A percentile compares a stretch with the other conserved stretches of the same genome.
Conservation (phyloP, 2,329 filamentous ascomycete species). For the Aspergillus candidus region DNA sequence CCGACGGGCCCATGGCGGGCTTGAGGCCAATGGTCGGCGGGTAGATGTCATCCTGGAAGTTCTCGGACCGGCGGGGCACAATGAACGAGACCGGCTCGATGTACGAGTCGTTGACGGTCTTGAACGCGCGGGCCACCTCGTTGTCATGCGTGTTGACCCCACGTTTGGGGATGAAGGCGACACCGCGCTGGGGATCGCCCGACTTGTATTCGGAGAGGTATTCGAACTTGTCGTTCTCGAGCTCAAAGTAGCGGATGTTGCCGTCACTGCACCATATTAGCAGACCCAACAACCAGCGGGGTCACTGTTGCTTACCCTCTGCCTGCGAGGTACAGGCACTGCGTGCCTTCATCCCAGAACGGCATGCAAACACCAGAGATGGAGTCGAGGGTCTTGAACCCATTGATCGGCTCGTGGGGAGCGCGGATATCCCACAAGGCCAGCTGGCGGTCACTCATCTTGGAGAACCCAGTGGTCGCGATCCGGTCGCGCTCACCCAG, state of each 20-base stretch:
- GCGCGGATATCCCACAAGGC: constrained; percentile 90
- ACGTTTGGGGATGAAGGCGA: constrained; percentile 90
- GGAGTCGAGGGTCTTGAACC: constrained; percentile 84
- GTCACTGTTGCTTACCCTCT: constrained; percentile 64
- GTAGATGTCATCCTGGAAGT: constrained; percentile 95
- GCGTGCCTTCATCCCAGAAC: constrained; percentile 97
- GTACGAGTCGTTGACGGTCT: constrained; percentile 90
- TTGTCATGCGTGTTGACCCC: constrained; percentile 97
- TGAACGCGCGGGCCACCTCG: constrained; percentile 91
- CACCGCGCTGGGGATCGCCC: constrained; percentile 84
- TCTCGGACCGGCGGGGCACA: constrained; percentile 85
- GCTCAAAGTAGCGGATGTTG: constrained; percentile 98
- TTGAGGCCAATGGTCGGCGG: constrained; percentile 76
- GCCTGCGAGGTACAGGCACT: constrained; percentile 91
- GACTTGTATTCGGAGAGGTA: constrained; percentile 97
- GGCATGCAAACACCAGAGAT: constrained; percentile 99
- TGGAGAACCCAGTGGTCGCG: constrained; percentile 93
- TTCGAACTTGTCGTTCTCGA: constrained; percentile 98
- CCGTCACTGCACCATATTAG: constrained; percentile 61
- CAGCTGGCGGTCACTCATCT: constrained; percentile 95
- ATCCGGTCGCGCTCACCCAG: constrained; percentile 95
- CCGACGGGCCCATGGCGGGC: constrained; percentile 69
- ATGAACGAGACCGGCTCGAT: constrained; percentile 98
- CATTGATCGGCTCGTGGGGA: constrained; percentile 73
- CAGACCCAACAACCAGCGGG: background rate